These are phyloP conservation scores for Hypoxylon sp. DNA, from an alignment of 2,329 filamentous ascomycete genomes.

Conservation along the genomic window DNA sequence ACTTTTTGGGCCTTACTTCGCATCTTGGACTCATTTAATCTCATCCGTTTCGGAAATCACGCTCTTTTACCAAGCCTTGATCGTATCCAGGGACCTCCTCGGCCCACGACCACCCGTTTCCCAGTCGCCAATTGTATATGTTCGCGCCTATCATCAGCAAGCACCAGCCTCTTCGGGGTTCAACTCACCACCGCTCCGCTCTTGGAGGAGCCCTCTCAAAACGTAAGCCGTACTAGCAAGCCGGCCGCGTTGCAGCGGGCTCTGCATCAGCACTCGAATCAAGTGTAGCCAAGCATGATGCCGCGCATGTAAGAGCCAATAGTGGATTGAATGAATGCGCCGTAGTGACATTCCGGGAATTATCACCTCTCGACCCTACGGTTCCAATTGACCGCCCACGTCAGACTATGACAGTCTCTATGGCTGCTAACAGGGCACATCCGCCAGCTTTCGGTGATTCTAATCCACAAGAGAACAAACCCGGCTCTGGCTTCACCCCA, in stretches of 20 bases:
- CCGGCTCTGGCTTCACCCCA: constrained; percentile 64
- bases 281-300: constrained; percentile 46
- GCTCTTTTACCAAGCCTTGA: constrained; percentile 36
- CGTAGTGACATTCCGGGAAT: constrained; percentile 48
- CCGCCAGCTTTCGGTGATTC: constrained; percentile 36
- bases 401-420: constrained; percentile 46
- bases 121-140: constrained; percentile 36
- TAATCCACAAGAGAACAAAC: constrained; percentile 41
- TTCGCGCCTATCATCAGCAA: constrained; percentile 54
- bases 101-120: constrained; percentile 33
- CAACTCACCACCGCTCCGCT: constrained; percentile 53
- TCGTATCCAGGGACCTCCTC: constrained; percentile 34
- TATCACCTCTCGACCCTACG: constrained; percentile 33
- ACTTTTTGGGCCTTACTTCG: constrained; percentile 36
- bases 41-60: constrained; percentile 52
- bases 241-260: constrained; percentile 36
- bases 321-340: constrained; percentile 52
- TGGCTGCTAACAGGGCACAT: constrained; percentile 44
- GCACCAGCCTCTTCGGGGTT: constrained; percentile 54
- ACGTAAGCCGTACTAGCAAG: constrained; percentile 47
- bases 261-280: constrained; percentile 40
- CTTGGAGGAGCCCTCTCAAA: constrained; percentile 54
- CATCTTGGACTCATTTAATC: constrained; percentile 48
- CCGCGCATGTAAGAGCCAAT: constrained; percentile 47
- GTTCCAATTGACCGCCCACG: constrained; percentile 44